Percentiles rank a stretch among this genome's conserved stretches.
Evolutionary conservation across 352 stramenopile genomes (phyloP).

Genomic region (Pythium guiyangense): DNA sequence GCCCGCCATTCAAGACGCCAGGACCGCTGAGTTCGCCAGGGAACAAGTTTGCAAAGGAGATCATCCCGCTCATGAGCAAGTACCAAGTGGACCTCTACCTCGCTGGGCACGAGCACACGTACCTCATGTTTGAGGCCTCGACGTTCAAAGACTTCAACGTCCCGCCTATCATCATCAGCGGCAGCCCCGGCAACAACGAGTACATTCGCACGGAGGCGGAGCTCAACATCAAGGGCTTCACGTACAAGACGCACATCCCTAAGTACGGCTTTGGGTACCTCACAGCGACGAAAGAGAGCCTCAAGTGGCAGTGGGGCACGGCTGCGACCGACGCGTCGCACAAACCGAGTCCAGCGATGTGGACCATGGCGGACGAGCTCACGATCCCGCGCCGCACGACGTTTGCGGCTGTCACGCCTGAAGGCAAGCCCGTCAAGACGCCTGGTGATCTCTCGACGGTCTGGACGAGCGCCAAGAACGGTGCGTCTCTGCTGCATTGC

Average conservation of each 20-base stretch:
- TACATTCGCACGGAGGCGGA: conserved; percentile 45
- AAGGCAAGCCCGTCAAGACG: conserved; percentile 37
- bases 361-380: conserved; percentile 38
- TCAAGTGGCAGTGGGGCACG: conserved; percentile 63
- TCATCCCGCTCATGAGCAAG: conserved; percentile 65
- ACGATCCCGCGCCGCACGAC: conserved; percentile 37
- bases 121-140: conserved; percentile 55
- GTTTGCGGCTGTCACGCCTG: conserved; percentile 16
- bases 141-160: conserved; percentile 43
- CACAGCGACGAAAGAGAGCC: conserved; percentile 40
- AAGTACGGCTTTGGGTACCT: conserved; percentile 78
- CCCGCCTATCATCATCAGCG: conserved; percentile 69
- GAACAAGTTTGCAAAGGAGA: conserved; percentile 62
- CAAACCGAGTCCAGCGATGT: conserved; percentile 38
- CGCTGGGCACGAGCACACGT: conserved; percentile 68
- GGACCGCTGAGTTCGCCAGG: conserved; percentile 23
- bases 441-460: conserved; percentile 24
- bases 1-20: conserved; percentile 67
- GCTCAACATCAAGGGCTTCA: conserved; percentile 53
- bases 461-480: conserved; percentile 22
- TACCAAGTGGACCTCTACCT: conserved; percentile 76
- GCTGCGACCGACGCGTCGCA: conserved; percentile 37
- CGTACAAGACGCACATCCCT: conserved; percentile 51
- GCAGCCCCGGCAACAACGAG: conserved; percentile 74
- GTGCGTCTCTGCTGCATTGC: conserved; percentile 9